These are phyloP conservation scores for Marasmius sp. DNA, from an alignment of 1,284 basidiomycete species.

Conservation along the genomic window DNA sequence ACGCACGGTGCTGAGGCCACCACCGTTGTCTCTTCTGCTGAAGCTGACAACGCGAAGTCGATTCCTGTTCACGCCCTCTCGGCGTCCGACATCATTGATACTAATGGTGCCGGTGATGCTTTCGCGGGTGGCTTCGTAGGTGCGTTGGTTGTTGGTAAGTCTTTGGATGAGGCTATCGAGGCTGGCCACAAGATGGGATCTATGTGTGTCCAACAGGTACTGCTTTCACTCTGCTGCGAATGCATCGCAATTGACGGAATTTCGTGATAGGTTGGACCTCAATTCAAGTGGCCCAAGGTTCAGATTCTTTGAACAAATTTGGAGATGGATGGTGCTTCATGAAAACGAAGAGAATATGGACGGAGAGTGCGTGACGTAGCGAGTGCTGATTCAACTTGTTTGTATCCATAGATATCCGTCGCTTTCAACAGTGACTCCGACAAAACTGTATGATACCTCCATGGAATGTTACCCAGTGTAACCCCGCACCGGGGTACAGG, in stretches of 20 bases:
- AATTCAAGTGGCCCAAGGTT: slow-evolving; percentile 64
- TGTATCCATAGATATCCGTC: slow-evolving; percentile 1
- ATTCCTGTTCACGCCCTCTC: slow-evolving; percentile 67
- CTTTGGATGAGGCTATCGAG: slow-evolving; percentile 76
- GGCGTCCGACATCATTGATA: slow-evolving; percentile 86
- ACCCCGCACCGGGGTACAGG: too few species aligned
- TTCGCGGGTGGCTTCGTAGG: slow-evolving; percentile 98
- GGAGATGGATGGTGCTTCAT: not conserved
- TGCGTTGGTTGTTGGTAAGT: slow-evolving; percentile 81
- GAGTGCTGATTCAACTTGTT: slow-evolving; percentile 1
- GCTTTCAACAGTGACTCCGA: not conserved
- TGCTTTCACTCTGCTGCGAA: slow-evolving; percentile 19
- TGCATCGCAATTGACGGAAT: not conserved
- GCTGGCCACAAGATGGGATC: slow-evolving; percentile 88
- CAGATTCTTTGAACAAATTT: slow-evolving; percentile 37
- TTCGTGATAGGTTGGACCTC: slow-evolving; percentile 50
- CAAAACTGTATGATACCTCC: not conserved
- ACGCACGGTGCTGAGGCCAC: slow-evolving; percentile 89
- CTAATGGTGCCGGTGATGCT: slow-evolving; percentile 98
- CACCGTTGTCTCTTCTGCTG: slow-evolving; percentile 68
- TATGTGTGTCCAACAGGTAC: slow-evolving; percentile 86
- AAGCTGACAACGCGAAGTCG: slow-evolving; percentile 52
- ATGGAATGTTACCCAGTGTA: not conserved
- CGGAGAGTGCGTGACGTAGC: not conserved
- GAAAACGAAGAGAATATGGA: not conserved